These are phyloP conservation scores for Phytophthora vignae DNA, from an alignment of 352 stramenopile genomes.

Conservation along the genomic window DNA sequence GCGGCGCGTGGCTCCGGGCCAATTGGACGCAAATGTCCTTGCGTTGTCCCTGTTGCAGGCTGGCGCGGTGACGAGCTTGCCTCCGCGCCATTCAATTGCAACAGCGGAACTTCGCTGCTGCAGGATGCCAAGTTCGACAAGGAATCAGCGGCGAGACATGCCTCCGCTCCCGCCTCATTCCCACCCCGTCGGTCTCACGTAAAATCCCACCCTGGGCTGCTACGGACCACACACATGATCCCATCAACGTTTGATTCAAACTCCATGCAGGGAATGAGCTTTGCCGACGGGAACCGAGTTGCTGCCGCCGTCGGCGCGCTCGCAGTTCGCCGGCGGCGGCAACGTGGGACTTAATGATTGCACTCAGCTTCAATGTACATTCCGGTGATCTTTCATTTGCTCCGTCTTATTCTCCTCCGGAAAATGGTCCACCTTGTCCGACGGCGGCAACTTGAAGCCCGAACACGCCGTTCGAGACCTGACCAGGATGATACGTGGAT, in stretches of 20 bases:
- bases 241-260: not conserved
- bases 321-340: slow-evolving; percentile 19
- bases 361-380: slow-evolving; percentile 9
- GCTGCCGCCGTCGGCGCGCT: slow-evolving; percentile 14
- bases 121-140: not conserved
- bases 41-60: slow-evolving; percentile 7
- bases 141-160: not conserved
- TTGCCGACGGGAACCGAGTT: not conserved
- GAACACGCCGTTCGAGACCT: not conserved
- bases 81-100: slow-evolving; percentile 7
- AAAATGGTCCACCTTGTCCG: slow-evolving; percentile 40
- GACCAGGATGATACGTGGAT: not conserved
- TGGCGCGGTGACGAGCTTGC: slow-evolving; percentile 10
- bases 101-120: not conserved
- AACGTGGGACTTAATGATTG: not conserved
- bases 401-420: slow-evolving; percentile 21
- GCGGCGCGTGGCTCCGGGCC: slow-evolving; percentile 1
- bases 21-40: not conserved
- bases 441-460: slow-evolving; percentile 26
- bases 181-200: not conserved
- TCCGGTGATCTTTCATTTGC: slow-evolving; percentile 31
- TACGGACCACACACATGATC: not conserved
- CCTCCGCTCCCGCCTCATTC: not conserved
- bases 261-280: not conserved
- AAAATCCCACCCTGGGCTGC: not conserved